Evolutionary conservation across 2,329 filamentous ascomycete species (phyloP).

Genomic region (Ceratocystis destructans): DNA sequence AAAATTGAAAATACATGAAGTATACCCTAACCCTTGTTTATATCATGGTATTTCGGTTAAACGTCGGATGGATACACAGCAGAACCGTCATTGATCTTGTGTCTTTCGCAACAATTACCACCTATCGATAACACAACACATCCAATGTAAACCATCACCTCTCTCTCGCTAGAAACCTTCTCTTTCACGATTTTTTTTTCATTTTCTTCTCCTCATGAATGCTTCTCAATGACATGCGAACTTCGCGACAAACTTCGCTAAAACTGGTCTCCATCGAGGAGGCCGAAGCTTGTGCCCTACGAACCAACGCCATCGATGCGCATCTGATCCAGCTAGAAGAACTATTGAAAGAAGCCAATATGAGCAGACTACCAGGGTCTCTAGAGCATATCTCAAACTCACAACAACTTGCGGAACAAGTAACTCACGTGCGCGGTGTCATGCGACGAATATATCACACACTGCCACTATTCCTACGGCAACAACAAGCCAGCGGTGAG

Average conservation of each 20-base stretch:
- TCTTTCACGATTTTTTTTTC: not conserved
- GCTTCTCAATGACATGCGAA: not conserved
- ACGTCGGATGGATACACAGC: no score
- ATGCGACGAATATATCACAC: slow-evolving; percentile 5
- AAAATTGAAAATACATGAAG: no score
- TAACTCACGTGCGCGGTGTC: slow-evolving; percentile 1
- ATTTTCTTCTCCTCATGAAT: not conserved
- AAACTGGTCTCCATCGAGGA: slow-evolving; percentile 8
- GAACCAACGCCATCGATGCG: slow-evolving; percentile 4
- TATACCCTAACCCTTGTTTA: no score
- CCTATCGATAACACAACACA: not conserved
- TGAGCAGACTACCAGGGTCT: not conserved
- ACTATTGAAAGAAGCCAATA: not conserved
- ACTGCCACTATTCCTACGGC: slow-evolving; percentile 7
- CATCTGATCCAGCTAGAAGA: slow-evolving; percentile 5
- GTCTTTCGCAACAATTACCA: not conserved
- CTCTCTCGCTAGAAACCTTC: not conserved
- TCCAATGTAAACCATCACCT: not conserved
- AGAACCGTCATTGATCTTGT: not conserved
- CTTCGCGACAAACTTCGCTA: not conserved
- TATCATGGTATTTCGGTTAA: no score
- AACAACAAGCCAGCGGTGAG: not conserved
- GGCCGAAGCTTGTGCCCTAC: not conserved
- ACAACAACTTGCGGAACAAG: slow-evolving; percentile 6
- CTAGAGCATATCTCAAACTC: not conserved